Evolutionary conservation across 345 rosid species (phyloP).

Genomic region (Boechera stricta): DNA sequence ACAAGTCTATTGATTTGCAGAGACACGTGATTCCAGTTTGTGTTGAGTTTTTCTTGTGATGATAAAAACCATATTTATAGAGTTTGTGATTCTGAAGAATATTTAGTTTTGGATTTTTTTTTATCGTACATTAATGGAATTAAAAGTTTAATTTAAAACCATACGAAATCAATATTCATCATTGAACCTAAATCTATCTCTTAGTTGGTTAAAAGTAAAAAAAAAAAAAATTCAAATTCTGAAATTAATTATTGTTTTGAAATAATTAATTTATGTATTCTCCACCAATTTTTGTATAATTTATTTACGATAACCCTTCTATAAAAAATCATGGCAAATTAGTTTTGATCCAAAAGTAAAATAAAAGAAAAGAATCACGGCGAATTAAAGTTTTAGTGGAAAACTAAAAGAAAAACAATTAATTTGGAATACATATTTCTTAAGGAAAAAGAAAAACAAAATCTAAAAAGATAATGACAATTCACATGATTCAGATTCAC

Average conservation of each 20-base stretch:
- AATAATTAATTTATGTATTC: neutral
- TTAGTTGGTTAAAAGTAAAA: neutral
- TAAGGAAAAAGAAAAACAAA: neutral
- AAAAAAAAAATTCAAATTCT: too few relatives aligned
- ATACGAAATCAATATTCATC: neutral
- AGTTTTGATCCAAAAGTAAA: neutral
- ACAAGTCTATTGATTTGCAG: neutral
- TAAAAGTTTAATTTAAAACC: neutral
- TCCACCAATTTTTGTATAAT: neutral
- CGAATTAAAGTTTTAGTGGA: neutral
- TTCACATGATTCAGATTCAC: constrained; percentile 23
- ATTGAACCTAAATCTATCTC: neutral
- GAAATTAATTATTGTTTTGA: too few relatives aligned
- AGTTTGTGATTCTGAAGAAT: neutral
- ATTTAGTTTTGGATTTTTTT: neutral
- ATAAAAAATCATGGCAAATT: neutral
- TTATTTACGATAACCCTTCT: neutral
- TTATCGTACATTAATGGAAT: neutral
- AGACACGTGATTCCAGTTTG: neutral
- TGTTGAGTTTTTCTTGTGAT: neutral
- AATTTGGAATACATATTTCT: neutral
- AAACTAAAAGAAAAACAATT: neutral
- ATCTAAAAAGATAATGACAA: neutral
- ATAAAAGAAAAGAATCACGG: neutral
- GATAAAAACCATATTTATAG: constrained; percentile 1